Evolutionary conservation across 2,329 filamentous ascomycete genomes (phyloP).

Genomic region (Paraphaeosphaeria sporulosa): DNA sequence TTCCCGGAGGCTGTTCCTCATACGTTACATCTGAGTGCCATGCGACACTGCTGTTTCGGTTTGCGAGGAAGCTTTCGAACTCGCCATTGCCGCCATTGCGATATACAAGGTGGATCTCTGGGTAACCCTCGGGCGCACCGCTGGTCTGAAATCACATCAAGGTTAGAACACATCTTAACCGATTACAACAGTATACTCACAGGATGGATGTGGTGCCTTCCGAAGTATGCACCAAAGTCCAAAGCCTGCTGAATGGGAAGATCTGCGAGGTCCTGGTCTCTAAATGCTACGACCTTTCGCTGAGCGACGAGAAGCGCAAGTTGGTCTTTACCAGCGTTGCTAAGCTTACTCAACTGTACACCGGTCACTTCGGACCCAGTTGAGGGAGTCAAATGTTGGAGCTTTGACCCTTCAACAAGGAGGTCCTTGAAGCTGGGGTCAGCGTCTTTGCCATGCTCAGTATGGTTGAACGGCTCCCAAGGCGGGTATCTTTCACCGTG

Average conservation of each 20-base stretch:
- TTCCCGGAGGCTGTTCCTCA: constrained; percentile 82
- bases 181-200: constrained; percentile 46
- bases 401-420: constrained; percentile 54
- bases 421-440: constrained; percentile 72
- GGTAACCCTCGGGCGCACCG: constrained; percentile 72
- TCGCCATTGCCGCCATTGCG: constrained; percentile 67
- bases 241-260: constrained; percentile 73
- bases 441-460: constrained; percentile 76
- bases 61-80: constrained; percentile 65
- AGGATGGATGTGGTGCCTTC: constrained; percentile 78
- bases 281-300: constrained; percentile 77
- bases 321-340: constrained; percentile 72
- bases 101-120: constrained; percentile 78
- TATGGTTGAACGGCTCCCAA: constrained; percentile 71
- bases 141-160: constrained; percentile 57
- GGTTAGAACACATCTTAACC: constrained; percentile 33
- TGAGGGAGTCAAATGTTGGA: constrained; percentile 69
- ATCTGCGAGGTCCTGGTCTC: constrained; percentile 68
- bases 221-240: constrained; percentile 74
- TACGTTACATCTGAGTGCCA: constrained; percentile 90
- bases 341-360: constrained; percentile 72
- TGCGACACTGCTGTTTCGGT: constrained; percentile 75
- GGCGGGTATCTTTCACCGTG: constrained; percentile 67
- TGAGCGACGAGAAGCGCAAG: constrained; percentile 75
- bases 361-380: constrained; percentile 67